phyloP scores from a whole-genome alignment of 768 basidiomycete genomes.

The Leccinum boreale region DNA sequence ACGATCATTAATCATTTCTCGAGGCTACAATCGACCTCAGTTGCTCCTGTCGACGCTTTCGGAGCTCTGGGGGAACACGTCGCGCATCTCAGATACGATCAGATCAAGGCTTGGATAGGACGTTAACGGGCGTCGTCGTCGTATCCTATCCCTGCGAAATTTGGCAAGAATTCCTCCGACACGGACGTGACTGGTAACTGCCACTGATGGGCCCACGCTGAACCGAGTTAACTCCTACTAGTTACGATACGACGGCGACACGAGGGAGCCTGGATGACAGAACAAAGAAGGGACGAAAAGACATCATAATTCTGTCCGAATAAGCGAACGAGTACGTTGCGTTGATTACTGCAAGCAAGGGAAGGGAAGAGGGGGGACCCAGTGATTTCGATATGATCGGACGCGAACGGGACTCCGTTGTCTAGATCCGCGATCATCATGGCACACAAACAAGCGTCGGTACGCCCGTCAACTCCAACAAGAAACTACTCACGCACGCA shows the following conservation, averaged over 20 bases:
- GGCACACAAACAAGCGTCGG: not conserved
- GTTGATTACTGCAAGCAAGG: not conserved
- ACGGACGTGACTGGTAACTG: not conserved
- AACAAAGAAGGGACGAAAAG: not conserved
- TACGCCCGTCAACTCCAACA: not conserved
- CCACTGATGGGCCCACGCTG: not conserved
- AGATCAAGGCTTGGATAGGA: not conserved
- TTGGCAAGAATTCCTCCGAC: not conserved
- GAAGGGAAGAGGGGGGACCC: not conserved
- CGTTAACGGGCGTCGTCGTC: not conserved
- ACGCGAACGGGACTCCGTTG: not conserved
- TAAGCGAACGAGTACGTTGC: not conserved
- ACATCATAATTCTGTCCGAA: not conserved
- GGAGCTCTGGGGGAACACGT: not conserved
- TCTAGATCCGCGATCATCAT: not conserved
- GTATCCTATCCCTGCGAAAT: not conserved
- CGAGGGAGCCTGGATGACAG: not conserved
- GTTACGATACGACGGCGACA: not conserved
- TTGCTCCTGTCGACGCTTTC: conserved; percentile 3
- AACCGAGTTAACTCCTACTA: not conserved
- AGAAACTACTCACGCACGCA: not conserved
- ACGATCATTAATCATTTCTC: conserved; percentile 4
- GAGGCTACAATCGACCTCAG: conserved; percentile 5
- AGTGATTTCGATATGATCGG: not conserved
- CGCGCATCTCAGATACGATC: not conserved